Evolutionary conservation across 306 rosid species (phyloP), one percentile per base, ranked within the genome.

Genomic region (Vicia sativa): DNA sequence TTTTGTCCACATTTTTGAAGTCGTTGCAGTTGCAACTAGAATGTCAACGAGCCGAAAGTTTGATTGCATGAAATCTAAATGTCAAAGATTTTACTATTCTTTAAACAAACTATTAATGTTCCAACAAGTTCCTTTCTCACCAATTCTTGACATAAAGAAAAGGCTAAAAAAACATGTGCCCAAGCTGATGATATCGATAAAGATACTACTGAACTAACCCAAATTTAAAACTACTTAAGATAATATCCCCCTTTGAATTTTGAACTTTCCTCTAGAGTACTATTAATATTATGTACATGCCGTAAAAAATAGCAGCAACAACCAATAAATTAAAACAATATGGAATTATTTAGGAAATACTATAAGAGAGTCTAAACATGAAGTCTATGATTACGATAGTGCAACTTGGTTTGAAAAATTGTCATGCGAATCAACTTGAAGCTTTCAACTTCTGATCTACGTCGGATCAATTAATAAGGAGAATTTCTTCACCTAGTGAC

Each of bases 321-420:
- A 21, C 23, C 2, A 21, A 21, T 1, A 21, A 21, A 21, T 2
- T 21, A 1, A 21, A 21, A 21, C 23, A 21, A 21, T 21, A 21
- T 21, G 23, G 23, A 21, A 21, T 21, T 1, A 21, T 21, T 21
- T 21, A 21, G 23, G 23, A 21, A 21, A 2, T 21, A 21, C 1
- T 21, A 21, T 21, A 21, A 21, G 1, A 21, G 23, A 21, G 23
- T 21, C 23, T 21, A 21, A 21, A 21, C 29, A 26, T 3, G 80
- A 90, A 85, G 74, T 90, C 91, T 37, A 82, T 84, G 74, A 86
- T 79, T 34, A 91, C 95, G 6, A 88, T 81, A 11, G 86, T 12
- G 74, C 93, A 90, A 72, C 85, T 89, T 39, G 93, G 73, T 81
- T 87, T 90, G 89, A 78, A 90, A 46, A 83, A 78, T 39, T 80